These are phyloP conservation scores for Pichia sp. DNA, from an alignment of 1,139 yeast genomes.

Conservation along the genomic window DNA sequence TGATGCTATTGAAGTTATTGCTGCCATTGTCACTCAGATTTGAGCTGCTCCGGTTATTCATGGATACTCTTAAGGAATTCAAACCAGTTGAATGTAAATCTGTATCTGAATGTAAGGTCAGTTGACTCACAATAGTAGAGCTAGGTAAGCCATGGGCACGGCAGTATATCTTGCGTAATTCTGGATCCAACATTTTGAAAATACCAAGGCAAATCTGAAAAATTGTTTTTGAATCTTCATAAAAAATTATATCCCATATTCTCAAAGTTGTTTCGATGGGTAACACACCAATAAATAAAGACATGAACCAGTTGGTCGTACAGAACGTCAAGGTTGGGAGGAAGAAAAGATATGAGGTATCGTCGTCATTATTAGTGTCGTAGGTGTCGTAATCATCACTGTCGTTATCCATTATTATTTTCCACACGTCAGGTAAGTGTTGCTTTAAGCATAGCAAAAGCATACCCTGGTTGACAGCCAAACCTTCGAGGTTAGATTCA, in stretches of 20 bases:
- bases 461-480: slow-evolving; percentile 92
- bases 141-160: slow-evolving; percentile 13
- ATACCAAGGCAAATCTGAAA: slow-evolving; percentile 81
- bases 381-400: slow-evolving; percentile 9
- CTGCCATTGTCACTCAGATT: slow-evolving; percentile 1
- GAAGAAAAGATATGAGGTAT: slow-evolving; percentile 50
- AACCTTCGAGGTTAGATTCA: slow-evolving; percentile 86
- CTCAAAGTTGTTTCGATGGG: slow-evolving; percentile 86
- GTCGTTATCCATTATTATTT: slow-evolving; percentile 34
- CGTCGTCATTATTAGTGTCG: slow-evolving; percentile 7
- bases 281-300: slow-evolving; percentile 79
- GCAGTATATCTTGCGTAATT: slow-evolving; percentile 36
- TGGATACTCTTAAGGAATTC: slow-evolving; percentile 4
- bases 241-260: slow-evolving; percentile 93
- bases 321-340: slow-evolving; percentile 90
- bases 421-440: slow-evolving; percentile 81
- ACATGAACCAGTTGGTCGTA: slow-evolving; percentile 98
- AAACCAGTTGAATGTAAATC: slow-evolving; percentile 9
- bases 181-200: slow-evolving; percentile 73
- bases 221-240: slow-evolving; percentile 83
- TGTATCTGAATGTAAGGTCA: slow-evolving; percentile 11
- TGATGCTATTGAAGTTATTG: background rate
- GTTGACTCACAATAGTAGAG: slow-evolving; percentile 5
- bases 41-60: slow-evolving; percentile 6
- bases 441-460: slow-evolving; percentile 82